Base-by-base conservation (phyloP, 495 filamentous ascomycete genomes). In the Aspergillus bertholletiae region DNA sequence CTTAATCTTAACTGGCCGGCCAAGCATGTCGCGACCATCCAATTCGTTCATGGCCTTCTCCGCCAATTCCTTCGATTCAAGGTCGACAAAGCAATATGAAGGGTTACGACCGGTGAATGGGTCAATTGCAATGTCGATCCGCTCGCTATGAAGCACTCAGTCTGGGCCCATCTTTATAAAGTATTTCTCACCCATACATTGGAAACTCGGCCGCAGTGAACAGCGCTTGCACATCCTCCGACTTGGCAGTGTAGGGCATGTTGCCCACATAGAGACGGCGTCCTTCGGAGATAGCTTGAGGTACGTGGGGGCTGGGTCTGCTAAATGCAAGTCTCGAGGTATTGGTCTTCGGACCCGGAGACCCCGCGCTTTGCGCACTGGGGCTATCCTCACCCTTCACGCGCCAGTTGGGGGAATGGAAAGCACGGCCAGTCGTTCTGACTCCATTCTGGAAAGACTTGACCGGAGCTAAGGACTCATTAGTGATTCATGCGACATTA, bases 61-160 rank as follows among this genome's bases (percentile, higher is more conserved):
- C 1, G 85, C 84, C 18, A 77, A 59, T n/a, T 82, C 80, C 52
- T 74, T 74, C 27, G 72, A 77, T 18, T 69, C 54, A 48, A 88
- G 76, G 58, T 88, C 84, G 47, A 88, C 79, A 49, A 88, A 88
- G 69, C 85, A 89, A 69, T 88, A 88, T 6, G 84, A 86, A 3
- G 84, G 84, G 64, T 88, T 89, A 13, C 84, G 69, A 41, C 82
- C 82, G 21, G 82, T 85, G 61, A 86, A 82, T 17, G 84, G 82
- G 63, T 88, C 84, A 46, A 86, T 75, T 8, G 83, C 82, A 62
- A 88, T 86, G 61, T 84, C 82, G 54, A 89, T 83, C 34, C 79
- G 79, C 62, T 80, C 75, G 60, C 81, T 76, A 64, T 69, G 57
- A 60, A 59, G 50, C 44, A 51, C 52, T 71, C 49, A 70, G 66